These are phyloP conservation scores for Yamadazyma nakazawae DNA, from an alignment of 805 yeast species.

Conservation along the genomic window DNA sequence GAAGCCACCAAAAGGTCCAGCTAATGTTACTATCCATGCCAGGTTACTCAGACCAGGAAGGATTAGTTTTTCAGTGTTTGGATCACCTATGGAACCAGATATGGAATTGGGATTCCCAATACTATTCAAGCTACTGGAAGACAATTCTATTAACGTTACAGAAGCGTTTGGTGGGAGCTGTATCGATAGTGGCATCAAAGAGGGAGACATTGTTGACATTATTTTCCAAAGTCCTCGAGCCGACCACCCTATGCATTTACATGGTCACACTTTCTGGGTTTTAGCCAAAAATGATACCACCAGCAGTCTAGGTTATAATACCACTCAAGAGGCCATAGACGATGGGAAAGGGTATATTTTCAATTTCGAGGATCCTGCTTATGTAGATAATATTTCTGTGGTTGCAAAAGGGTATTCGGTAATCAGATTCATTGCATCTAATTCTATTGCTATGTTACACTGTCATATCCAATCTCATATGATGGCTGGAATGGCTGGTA, in stretches of 20 bases:
- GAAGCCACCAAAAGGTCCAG: conserved; percentile 14
- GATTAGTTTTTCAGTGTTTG: conserved; percentile 25
- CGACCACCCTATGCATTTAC: conserved; percentile 35
- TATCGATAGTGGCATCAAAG: conserved; percentile 16
- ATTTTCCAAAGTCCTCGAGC: conserved; percentile 24
- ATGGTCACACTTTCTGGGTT: conserved; percentile 31
- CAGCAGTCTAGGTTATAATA: conserved; percentile 20
- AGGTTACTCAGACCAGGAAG: conserved; percentile 28
- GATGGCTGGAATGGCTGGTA: conserved; percentile 27
- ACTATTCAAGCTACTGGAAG: conserved; percentile 5
- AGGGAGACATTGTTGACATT: conserved; percentile 31
- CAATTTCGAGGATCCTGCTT: conserved; percentile 21
- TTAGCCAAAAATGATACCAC: conserved; percentile 21
- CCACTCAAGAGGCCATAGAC: conserved; percentile 23
- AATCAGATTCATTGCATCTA: conserved; percentile 26
- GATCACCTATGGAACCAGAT: conserved; percentile 22
- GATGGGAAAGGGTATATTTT: conserved; percentile 15
- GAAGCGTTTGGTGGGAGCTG: conserved; percentile 12
- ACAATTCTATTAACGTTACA: conserved; percentile 7
- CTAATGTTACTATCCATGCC: conserved; percentile 25
- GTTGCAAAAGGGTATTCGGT: conserved; percentile 33
- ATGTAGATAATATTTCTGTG: conserved; percentile 24
- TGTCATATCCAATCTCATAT: conserved; percentile 35
- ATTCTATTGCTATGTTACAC: conserved; percentile 35
- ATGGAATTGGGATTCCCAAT: conserved; percentile 18